Evolutionary conservation across 163 green algal genomes (phyloP).

Genomic region (Trebouxiophyceae sp.): DNA sequence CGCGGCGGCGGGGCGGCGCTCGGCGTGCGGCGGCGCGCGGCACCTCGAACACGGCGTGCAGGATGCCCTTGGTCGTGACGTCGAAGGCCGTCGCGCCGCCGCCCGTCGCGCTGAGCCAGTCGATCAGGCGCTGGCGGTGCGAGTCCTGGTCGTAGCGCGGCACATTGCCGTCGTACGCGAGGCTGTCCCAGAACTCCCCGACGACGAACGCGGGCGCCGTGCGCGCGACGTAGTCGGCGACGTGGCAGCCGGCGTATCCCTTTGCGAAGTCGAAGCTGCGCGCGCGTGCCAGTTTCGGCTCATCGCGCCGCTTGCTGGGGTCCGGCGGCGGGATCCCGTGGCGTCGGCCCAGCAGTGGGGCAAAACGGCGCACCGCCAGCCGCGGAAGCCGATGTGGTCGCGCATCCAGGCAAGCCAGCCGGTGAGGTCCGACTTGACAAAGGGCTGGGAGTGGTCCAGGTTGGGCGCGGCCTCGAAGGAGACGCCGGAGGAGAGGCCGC

Average conservation of each 20-base stretch:
- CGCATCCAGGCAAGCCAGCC: constrained; percentile 73
- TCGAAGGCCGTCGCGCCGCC: constrained; percentile 70
- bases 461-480: constrained; percentile 75
- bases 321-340: background rate
- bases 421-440: constrained; percentile 55
- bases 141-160: constrained; percentile 61
- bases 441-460: constrained; percentile 73
- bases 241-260: constrained; percentile 56
- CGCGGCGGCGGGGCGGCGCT: too few relatives aligned
- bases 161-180: constrained; percentile 50
- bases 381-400: constrained; percentile 66
- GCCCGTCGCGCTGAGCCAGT: constrained; percentile 72
- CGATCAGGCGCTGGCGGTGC: constrained; percentile 66
- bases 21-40: too few relatives aligned
- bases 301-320: too few relatives aligned
- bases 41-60: constrained; percentile 48
- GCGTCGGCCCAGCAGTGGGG: background rate
- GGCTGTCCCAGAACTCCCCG: constrained; percentile 74
- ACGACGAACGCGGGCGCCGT: constrained; percentile 57
- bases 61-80: constrained; percentile 72
- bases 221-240: constrained; percentile 68
- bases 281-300: background rate
- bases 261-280: constrained; percentile 52
- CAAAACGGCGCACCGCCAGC: constrained; percentile 41
- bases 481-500: constrained; percentile 33